These are phyloP conservation scores for Pigoraptor vietnamica DNA, from an alignment of 78 protist genomes.

Conservation along the genomic window DNA sequence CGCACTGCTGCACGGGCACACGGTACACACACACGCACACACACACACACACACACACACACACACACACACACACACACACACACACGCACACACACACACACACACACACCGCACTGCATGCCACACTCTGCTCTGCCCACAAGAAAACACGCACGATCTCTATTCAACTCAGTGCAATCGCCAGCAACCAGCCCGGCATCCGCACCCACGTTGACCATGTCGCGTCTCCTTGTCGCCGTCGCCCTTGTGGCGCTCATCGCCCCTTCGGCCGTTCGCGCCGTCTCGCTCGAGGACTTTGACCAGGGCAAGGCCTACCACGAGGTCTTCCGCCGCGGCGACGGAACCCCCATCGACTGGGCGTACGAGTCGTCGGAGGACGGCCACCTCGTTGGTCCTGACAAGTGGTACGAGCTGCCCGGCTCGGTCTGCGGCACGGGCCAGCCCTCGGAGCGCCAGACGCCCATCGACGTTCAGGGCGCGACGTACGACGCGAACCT, in stretches of 20 bases:
- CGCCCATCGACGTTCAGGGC: neutral
- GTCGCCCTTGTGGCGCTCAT: neutral
- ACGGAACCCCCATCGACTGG: neutral
- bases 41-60: no score
- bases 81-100: no score
- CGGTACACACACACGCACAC: no score
- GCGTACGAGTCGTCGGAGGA: neutral
- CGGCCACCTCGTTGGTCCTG: neutral
- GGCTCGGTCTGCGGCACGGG: neutral
- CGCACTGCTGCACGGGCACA: no score
- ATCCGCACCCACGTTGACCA: no score
- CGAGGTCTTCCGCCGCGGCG: neutral
- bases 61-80: no score
- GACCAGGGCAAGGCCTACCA: neutral
- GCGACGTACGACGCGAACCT: neutral
- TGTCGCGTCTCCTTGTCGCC: neutral
- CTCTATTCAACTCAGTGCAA: no score
- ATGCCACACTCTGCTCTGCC: no score
- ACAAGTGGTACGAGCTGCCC: neutral
- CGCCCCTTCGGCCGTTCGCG: neutral
- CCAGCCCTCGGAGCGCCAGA: neutral
- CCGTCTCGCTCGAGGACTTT: neutral
- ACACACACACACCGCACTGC: no score
- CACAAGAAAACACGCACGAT: no score
- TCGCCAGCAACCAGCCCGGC: no score